Evolutionary conservation across 2,329 filamentous ascomycete species (phyloP).

Genomic region (Emergomyces orientalis): DNA sequence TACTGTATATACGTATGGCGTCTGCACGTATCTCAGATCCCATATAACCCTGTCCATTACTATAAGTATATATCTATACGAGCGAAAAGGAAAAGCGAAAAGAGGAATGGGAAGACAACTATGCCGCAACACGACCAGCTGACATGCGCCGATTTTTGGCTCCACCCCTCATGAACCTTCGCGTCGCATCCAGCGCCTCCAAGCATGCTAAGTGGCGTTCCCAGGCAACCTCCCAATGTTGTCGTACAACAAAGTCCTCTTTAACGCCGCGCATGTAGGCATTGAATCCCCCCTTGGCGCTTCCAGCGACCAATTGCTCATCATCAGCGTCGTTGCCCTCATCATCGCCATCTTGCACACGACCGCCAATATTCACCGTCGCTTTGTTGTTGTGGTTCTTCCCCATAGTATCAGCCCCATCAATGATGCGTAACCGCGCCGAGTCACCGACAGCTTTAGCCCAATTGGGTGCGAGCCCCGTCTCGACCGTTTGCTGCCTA

Average conservation of each 20-base stretch:
- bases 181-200: slow-evolving; percentile 24
- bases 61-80: neutral
- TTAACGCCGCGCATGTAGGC: slow-evolving; percentile 39
- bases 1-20: neutral
- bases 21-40: neutral
- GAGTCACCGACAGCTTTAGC: slow-evolving; percentile 45
- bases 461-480: slow-evolving; percentile 40
- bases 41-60: neutral
- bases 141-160: slow-evolving; percentile 1
- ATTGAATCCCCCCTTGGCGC: slow-evolving; percentile 33
- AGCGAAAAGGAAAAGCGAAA: neutral
- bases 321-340: slow-evolving; percentile 22
- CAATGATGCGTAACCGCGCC: slow-evolving; percentile 24
- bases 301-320: slow-evolving; percentile 24
- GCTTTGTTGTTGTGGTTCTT: neutral
- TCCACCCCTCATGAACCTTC: slow-evolving; percentile 14
- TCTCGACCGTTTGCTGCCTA: slow-evolving; percentile 42
- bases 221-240: slow-evolving; percentile 41
- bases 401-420: slow-evolving; percentile 3
- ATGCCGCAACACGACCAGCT: neutral
- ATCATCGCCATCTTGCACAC: slow-evolving; percentile 12
- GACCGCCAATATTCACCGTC: neutral
- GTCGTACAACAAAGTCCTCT: slow-evolving; percentile 37
- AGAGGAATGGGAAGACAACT: neutral
- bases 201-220: slow-evolving; percentile 39